phyloP scores from a whole-genome alignment of 768 basidiomycete species.

The Termitomyces sp. region DNA sequence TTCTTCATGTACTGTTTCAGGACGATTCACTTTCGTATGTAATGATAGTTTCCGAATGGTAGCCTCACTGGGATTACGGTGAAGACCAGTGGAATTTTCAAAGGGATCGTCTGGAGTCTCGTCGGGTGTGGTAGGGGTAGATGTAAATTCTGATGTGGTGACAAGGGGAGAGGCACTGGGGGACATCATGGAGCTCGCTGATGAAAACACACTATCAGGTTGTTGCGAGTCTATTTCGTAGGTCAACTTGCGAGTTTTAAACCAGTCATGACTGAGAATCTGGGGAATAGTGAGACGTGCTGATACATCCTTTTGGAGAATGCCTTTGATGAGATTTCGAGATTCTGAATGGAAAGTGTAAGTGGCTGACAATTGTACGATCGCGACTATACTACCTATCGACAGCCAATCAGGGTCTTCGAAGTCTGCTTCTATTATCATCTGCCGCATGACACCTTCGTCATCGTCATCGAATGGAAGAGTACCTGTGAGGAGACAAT shows the following conservation, averaged over 20 bases:
- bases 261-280: slow-evolving; percentile 88
- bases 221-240: slow-evolving; percentile 30
- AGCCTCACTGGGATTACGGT: slow-evolving; percentile 52
- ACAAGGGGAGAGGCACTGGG: slow-evolving; percentile 49
- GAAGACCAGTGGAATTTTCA: slow-evolving; percentile 33
- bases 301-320: slow-evolving; percentile 74
- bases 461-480: slow-evolving; percentile 91
- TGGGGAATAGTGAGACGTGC: slow-evolving; percentile 79
- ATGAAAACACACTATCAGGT: slow-evolving; percentile 36
- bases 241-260: slow-evolving; percentile 41
- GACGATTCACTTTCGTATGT: slow-evolving; percentile 32
- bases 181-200: slow-evolving; percentile 54
- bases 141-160: slow-evolving; percentile 36
- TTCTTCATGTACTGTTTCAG: slow-evolving; percentile 55
- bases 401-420: slow-evolving; percentile 94
- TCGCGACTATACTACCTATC: slow-evolving; percentile 48
- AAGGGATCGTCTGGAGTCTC: slow-evolving; percentile 45
- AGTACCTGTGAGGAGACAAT: slow-evolving; percentile 84
- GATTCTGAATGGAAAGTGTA: slow-evolving; percentile 51
- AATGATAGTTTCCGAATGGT: slow-evolving; percentile 52
- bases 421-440: slow-evolving; percentile 83
- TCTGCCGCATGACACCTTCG: slow-evolving; percentile 75
- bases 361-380: not conserved
- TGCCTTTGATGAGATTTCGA: slow-evolving; percentile 75
- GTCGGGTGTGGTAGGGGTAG: slow-evolving; percentile 59